Percentiles rank a stretch among this genome's conserved stretches.
These are phyloP conservation scores for Selaginella moellendorffii DNA, from an alignment of 75 land plant genomes.

Conservation along the genomic window DNA sequence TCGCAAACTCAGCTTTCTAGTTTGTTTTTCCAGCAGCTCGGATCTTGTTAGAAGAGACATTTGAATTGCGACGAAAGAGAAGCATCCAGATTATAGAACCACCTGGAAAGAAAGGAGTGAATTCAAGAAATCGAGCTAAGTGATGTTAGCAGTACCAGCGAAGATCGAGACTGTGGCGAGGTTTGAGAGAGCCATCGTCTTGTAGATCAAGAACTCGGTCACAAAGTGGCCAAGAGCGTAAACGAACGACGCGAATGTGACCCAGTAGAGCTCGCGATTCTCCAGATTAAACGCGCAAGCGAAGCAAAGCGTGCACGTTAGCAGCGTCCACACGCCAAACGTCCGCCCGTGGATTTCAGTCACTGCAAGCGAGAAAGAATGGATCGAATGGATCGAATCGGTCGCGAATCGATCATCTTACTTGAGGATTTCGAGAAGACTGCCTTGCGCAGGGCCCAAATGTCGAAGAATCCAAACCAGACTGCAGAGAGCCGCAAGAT, in stretches of 20 bases:
- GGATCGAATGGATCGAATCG: background rate
- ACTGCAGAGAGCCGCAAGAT: slow-evolving; percentile 71
- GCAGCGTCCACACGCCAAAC: slow-evolving; percentile 89
- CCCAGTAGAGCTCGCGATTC: slow-evolving; percentile 58
- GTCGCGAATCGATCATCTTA: slow-evolving; percentile 12
- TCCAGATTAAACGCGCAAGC: slow-evolving; percentile 81
- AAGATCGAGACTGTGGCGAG: slow-evolving; percentile 65
- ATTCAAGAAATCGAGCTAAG: background rate
- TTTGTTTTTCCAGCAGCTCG: too few relatives aligned
- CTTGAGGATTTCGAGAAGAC: slow-evolving; percentile 74
- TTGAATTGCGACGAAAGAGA: too few relatives aligned
- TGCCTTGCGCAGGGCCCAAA: slow-evolving; percentile 70
- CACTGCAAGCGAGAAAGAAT: slow-evolving; percentile 40
- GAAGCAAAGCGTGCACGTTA: slow-evolving; percentile 88
- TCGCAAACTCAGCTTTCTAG: too few relatives aligned
- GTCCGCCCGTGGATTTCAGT: slow-evolving; percentile 94
- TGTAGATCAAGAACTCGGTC: slow-evolving; percentile 71
- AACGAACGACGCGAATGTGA: slow-evolving; percentile 71
- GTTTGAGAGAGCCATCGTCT: slow-evolving; percentile 63
- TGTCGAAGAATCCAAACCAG: slow-evolving; percentile 93
- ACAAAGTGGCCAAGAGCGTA: slow-evolving; percentile 81
- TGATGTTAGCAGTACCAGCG: slow-evolving; percentile 60
- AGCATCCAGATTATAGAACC: slow-evolving; percentile 69
- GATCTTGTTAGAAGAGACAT: too few relatives aligned
- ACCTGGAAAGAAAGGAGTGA: slow-evolving; percentile 22